These are phyloP conservation scores for Aspergillus ostianus DNA, from an alignment of 495 filamentous ascomycete genomes.

Conservation along the genomic window DNA sequence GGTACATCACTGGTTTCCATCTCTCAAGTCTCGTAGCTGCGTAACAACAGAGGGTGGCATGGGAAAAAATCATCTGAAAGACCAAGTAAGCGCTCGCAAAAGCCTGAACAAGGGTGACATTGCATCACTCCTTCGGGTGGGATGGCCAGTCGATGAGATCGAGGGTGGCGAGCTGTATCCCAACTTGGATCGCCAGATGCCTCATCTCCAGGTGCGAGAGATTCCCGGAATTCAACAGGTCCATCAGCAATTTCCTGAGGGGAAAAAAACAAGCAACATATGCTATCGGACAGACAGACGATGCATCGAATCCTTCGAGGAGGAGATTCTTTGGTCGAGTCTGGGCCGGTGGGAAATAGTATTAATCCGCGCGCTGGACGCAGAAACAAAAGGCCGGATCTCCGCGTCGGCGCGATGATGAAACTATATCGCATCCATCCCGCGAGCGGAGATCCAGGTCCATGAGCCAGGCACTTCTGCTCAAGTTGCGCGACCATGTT, in stretches of 20 bases:
- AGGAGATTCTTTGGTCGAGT: slow-evolving; percentile 19
- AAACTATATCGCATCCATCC: slow-evolving; percentile 29
- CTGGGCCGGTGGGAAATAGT: slow-evolving; percentile 46
- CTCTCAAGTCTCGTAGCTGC: neutral
- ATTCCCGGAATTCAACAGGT: neutral
- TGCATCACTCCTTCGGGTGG: neutral
- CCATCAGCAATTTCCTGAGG: neutral
- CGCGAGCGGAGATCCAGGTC: slow-evolving; percentile 9
- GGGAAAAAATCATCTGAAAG: neutral
- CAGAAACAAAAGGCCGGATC: slow-evolving; percentile 50
- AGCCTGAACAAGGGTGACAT: neutral
- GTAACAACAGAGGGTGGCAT: neutral
- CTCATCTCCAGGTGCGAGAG: neutral
- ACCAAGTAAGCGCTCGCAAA: neutral
- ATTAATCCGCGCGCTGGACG: slow-evolving; percentile 49
- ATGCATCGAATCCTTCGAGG: neutral
- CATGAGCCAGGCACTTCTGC: slow-evolving; percentile 11
- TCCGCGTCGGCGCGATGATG: slow-evolving; percentile 39
- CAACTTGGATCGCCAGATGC: neutral
- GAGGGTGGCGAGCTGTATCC: neutral
- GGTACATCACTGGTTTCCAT: neutral
- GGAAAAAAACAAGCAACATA: neutral
- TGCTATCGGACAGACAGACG: neutral
- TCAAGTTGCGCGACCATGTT: slow-evolving; percentile 34
- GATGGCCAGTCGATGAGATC: neutral